Evolutionary conservation across 2,329 filamentous ascomycete genomes (phyloP).

Genomic region (Teratosphaeriaceae sp.): DNA sequence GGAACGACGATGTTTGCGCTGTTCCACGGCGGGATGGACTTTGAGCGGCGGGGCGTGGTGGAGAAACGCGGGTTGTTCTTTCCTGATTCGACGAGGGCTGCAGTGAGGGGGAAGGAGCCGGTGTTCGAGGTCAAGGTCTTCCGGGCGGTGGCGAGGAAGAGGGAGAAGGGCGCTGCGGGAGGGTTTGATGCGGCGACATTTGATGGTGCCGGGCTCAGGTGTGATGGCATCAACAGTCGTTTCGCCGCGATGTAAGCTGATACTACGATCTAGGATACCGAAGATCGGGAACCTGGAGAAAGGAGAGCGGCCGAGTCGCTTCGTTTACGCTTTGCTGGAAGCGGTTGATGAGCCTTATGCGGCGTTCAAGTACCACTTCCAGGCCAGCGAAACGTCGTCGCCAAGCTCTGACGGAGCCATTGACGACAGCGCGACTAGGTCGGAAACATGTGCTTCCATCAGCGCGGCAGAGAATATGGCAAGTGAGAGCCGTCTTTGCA

Average conservation of each 20-base stretch:
- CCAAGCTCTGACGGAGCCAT: too few relatives aligned
- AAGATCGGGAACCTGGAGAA: conserved; percentile 22
- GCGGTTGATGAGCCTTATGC: conserved; percentile 42
- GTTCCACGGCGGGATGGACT: conserved; percentile 29
- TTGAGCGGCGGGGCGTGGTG: conserved; percentile 25
- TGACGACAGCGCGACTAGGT: too few relatives aligned
- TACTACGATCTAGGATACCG: conserved; percentile 5
- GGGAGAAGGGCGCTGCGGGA: conserved; percentile 26
- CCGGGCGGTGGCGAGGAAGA: conserved; percentile 34
- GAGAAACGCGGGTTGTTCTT: conserved; percentile 40
- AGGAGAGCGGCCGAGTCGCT: conserved; percentile 38
- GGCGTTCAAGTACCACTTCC: conserved; percentile 34
- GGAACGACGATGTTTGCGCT: conserved; percentile 42
- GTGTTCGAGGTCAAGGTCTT: conserved; percentile 37
- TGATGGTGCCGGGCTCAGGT: conserved; percentile 15
- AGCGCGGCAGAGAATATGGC: background rate
- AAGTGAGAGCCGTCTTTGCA: background rate
- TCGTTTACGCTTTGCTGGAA: conserved; percentile 45
- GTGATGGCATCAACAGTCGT: too few relatives aligned
- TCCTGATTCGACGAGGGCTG: conserved; percentile 10
- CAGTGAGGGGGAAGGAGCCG: conserved; percentile 11
- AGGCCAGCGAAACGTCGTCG: background rate
- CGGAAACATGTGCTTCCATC: too few relatives aligned
- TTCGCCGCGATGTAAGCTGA: too few relatives aligned
- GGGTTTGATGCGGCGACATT: conserved; percentile 6